phyloP scores from a whole-genome alignment of 768 basidiomycete genomes.

The Hypholoma fasciculare region DNA sequence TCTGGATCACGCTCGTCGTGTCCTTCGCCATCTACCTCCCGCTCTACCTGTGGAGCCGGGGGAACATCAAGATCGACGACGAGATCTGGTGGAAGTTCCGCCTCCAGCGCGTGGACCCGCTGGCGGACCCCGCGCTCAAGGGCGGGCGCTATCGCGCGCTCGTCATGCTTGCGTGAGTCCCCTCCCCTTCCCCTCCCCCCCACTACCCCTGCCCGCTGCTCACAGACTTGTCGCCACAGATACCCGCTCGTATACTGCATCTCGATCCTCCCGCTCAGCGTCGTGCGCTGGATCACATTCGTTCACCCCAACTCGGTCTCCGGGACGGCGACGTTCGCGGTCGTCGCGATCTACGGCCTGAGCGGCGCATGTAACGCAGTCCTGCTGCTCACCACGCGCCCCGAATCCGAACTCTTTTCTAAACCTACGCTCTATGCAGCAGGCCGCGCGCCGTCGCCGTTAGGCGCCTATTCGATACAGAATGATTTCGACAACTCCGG shows the following conservation, averaged over 20 bases:
- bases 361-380: conserved; percentile 41
- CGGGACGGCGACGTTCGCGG: conserved; percentile 31
- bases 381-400: conserved; percentile 35
- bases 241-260: conserved; percentile 41
- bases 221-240: conserved; percentile 14
- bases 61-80: conserved; percentile 31
- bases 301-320: conserved; percentile 18
- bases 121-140: conserved; percentile 9
- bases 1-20: conserved; percentile 39
- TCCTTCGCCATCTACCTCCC: conserved; percentile 34
- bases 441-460: conserved; percentile 11
- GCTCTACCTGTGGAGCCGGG: conserved; percentile 35
- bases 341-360: conserved; percentile 32
- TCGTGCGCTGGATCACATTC: conserved; percentile 40
- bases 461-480: background rate
- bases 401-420: conserved; percentile 33
- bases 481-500: background rate
- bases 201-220: background rate
- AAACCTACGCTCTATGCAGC: conserved; percentile 1
- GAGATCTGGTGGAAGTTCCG: conserved; percentile 33
- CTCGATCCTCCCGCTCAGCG: conserved; percentile 37
- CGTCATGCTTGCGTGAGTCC: conserved; percentile 29
- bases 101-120: conserved; percentile 14
- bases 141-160: conserved; percentile 21
- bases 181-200: too few relatives aligned